Evolutionary conservation across 139 green algal species (phyloP).

Genomic region (Zygnema circumcarinatum): DNA sequence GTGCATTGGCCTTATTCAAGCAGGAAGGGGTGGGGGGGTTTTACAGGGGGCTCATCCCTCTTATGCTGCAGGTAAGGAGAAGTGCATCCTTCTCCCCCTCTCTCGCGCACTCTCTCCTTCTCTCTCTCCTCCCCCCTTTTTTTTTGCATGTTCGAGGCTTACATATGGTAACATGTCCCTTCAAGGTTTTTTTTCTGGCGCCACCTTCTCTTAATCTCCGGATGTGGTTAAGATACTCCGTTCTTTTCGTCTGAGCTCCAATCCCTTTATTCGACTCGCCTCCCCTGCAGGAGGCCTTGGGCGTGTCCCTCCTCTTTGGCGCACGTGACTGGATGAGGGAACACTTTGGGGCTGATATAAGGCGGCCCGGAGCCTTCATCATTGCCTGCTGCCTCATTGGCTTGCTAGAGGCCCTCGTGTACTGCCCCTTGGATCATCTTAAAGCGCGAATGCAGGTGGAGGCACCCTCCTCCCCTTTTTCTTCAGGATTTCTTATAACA

Average conservation of each 20-base stretch:
- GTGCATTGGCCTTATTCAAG: neutral
- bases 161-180: no score
- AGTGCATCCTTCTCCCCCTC: neutral
- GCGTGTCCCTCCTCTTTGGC: slow-evolving; percentile 48
- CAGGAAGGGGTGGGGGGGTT: neutral
- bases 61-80: slow-evolving; percentile 8
- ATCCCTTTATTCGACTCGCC: no score
- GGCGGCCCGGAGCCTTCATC: slow-evolving; percentile 1
- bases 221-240: no score
- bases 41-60: slow-evolving; percentile 5
- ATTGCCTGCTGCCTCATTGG: slow-evolving; percentile 45
- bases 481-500: no score
- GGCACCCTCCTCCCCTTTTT: no score
- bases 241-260: no score
- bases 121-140: no score
- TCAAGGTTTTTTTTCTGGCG: no score
- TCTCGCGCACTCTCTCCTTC: no score
- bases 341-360: slow-evolving; percentile 31
- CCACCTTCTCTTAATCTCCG: no score
- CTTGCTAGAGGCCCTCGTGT: slow-evolving; percentile 41
- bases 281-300: slow-evolving; percentile 48
- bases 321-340: slow-evolving; percentile 28
- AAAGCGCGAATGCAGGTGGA: slow-evolving; percentile 48
- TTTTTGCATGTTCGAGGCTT: no score
- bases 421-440: slow-evolving; percentile 52